Evolutionary conservation across 2,329 filamentous ascomycete species (phyloP).

Genomic region (Cryphonectria japonica): DNA sequence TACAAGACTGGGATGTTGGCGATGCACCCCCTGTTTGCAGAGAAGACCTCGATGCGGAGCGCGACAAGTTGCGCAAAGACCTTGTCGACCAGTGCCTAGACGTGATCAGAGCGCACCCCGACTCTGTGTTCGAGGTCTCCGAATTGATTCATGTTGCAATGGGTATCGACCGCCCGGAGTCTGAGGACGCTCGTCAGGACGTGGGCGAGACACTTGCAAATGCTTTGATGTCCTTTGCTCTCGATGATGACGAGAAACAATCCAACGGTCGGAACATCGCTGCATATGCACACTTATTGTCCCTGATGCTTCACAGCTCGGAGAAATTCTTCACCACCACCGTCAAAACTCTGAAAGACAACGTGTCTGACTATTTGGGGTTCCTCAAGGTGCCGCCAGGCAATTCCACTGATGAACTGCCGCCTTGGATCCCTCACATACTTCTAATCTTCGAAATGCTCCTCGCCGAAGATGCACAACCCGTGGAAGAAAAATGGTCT

Average conservation of each 20-base stretch:
- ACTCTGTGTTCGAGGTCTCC: constrained; percentile 86
- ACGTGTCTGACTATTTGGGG: constrained; percentile 73
- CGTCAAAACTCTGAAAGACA: constrained; percentile 73
- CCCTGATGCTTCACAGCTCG: constrained; percentile 81
- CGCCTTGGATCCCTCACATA: constrained; percentile 90
- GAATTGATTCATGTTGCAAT: constrained; percentile 78
- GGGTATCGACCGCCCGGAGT: constrained; percentile 57
- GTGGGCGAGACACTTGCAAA: constrained; percentile 83
- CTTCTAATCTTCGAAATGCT: constrained; percentile 88
- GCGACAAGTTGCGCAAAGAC: constrained; percentile 71
- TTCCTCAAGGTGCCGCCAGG: constrained; percentile 76
- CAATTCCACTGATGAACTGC: constrained; percentile 74
- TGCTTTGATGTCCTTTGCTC: constrained; percentile 73
- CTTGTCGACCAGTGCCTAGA: constrained; percentile 90
- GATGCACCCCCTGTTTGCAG: constrained; percentile 56
- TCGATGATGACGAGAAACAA: constrained; percentile 68
- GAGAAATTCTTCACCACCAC: constrained; percentile 77
- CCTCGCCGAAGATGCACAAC: constrained; percentile 86
- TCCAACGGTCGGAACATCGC: constrained; percentile 68
- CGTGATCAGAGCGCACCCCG: constrained; percentile 83
- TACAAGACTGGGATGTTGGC: constrained; percentile 31
- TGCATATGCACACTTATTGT: constrained; percentile 89
- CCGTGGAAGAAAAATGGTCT: constrained; percentile 73
- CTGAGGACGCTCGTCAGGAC: constrained; percentile 65
- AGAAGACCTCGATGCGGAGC: constrained; percentile 78